phyloP scores from a whole-genome alignment of 2,329 filamentous ascomycete genomes.

The Talaromyces funiculosus region DNA sequence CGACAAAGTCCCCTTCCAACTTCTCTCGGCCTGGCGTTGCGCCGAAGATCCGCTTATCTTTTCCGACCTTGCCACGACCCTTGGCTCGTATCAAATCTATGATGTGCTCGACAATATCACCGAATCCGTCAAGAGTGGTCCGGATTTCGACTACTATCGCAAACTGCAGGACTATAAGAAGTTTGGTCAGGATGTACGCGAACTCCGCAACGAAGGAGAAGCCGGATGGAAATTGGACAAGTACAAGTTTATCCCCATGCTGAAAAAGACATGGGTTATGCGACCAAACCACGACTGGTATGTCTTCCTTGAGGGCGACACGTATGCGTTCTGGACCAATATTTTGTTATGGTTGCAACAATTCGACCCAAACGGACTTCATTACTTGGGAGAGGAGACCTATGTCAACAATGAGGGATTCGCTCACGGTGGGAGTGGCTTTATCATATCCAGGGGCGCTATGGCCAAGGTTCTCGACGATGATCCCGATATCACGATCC shows the following conservation, averaged over 20 bases:
- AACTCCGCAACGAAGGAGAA: conserved; percentile 25
- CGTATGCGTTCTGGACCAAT: conserved; percentile 52
- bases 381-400: conserved; percentile 50
- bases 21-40: conserved; percentile 50
- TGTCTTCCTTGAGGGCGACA: conserved; percentile 55
- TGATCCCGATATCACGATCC: conserved; percentile 42
- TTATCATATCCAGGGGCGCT: conserved; percentile 44
- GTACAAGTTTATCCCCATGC: conserved; percentile 58
- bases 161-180: conserved; percentile 40
- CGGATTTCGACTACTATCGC: conserved; percentile 47
- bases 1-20: conserved; percentile 49
- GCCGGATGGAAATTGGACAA: conserved; percentile 54
- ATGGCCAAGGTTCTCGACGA: conserved; percentile 46
- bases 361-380: conserved; percentile 40
- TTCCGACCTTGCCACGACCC: conserved; percentile 28
- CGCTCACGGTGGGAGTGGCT: conserved; percentile 54
- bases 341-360: conserved; percentile 45
- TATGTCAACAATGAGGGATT: conserved; percentile 43
- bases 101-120: conserved; percentile 32
- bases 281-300: conserved; percentile 55
- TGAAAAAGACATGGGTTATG: conserved; percentile 49
- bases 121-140: conserved; percentile 41
- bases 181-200: conserved; percentile 44
- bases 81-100: conserved; percentile 27
- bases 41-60: conserved; percentile 47